phyloP scores from a whole-genome alignment of 2,329 filamentous ascomycete species.

The Fusarium irregulare region DNA sequence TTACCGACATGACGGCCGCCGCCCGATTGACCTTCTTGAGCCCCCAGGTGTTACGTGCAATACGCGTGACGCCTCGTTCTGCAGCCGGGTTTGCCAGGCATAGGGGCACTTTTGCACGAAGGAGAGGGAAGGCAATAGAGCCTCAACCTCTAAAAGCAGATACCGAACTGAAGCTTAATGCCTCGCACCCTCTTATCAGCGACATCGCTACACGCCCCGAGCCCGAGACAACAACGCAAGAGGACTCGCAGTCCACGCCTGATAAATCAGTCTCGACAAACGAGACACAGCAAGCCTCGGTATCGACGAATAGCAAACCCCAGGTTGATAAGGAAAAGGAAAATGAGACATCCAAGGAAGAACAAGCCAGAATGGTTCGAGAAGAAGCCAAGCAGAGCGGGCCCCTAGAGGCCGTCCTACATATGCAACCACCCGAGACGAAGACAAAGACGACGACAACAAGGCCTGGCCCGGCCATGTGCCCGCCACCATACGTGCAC shows the following conservation, averaged over 20 bases:
- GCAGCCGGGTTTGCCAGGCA: constrained; percentile 52
- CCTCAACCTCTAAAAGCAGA: constrained; percentile 53
- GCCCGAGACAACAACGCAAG: constrained; percentile 6
- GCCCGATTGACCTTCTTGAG: constrained; percentile 75
- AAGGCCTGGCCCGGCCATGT: constrained; percentile 72
- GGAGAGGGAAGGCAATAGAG: constrained; percentile 72
- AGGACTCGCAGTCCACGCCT: constrained; percentile 10
- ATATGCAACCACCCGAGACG: constrained; percentile 58
- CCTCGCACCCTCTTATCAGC: constrained; percentile 29
- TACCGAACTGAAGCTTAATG: constrained; percentile 30
- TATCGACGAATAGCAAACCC: constrained; percentile 14
- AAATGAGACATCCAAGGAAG: constrained; percentile 22
- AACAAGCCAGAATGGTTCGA: constrained; percentile 47
- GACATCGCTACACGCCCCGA: constrained; percentile 24
- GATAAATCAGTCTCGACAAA: constrained; percentile 13
- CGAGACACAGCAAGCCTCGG: constrained; percentile 2
- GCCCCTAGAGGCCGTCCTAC: constrained; percentile 63
- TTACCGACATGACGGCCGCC: constrained; percentile 68
- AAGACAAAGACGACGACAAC: constrained; percentile 12
- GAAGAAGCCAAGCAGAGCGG: constrained; percentile 57
- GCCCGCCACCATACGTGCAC: constrained; percentile 85
- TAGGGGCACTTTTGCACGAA: constrained; percentile 61
- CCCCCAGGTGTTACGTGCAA: constrained; percentile 71
- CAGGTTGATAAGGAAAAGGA: constrained; percentile 11
- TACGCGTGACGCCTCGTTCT: constrained; percentile 52